Evolutionary conservation across 73 alveolate genomes (phyloP).

Genomic region (Blepharisma japonicum): DNA sequence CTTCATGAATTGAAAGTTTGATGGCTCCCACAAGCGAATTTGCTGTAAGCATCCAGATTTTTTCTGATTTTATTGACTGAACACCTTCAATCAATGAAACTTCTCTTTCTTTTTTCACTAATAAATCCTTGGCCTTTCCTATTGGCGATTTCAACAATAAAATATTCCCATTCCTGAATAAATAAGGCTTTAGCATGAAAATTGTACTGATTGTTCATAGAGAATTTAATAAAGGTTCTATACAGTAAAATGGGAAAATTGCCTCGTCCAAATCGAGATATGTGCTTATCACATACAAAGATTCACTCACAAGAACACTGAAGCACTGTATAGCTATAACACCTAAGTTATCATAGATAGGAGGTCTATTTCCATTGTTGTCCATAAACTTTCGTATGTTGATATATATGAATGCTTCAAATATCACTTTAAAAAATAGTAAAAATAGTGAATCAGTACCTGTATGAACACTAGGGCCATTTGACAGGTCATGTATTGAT

Average conservation of each 20-base stretch:
- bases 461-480: neutral
- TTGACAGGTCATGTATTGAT: neutral
- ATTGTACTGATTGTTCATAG: neutral
- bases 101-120: conserved; percentile 1
- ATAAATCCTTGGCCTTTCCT: neutral
- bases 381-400: neutral
- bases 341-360: conserved; percentile 5
- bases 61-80: neutral
- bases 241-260: neutral
- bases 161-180: conserved; percentile 10
- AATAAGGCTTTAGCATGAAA: neutral
- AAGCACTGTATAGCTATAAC: conserved; percentile 12
- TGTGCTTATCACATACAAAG: neutral
- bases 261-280: neutral
- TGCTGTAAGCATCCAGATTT: conserved; percentile 3
- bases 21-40: too few relatives aligned
- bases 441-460: neutral
- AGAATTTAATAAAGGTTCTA: neutral
- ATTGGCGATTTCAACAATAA: neutral
- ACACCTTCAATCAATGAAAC: conserved; percentile 25
- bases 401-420: neutral
- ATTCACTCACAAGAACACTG: neutral
- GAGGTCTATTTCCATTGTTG: neutral
- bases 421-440: neutral
- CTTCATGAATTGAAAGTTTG: too few relatives aligned